Percentiles rank a stretch among this genome's conserved stretches.
phyloP scores from a whole-genome alignment of 2,329 filamentous ascomycete species.

The Tolypocladium paradoxum region DNA sequence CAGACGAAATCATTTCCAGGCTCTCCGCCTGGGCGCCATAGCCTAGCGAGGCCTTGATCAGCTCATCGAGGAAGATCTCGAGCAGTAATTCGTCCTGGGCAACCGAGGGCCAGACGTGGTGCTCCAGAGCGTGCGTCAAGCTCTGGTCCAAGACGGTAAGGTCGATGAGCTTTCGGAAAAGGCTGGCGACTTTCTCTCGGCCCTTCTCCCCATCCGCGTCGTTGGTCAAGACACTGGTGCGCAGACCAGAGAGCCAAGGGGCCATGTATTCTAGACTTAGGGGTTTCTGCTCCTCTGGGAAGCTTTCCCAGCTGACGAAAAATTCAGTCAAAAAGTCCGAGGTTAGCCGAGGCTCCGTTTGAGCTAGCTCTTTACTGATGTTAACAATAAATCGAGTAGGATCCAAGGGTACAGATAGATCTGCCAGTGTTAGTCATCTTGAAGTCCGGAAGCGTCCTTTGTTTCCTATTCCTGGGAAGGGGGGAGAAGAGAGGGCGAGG shows the following conservation, averaged over 20 bases:
- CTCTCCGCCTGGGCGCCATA: conserved; percentile 48
- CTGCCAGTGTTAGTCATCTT: conserved; percentile 20
- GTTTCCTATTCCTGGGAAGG: no score
- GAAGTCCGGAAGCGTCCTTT: not conserved
- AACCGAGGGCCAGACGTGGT: conserved; percentile 55
- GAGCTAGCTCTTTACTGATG: conserved; percentile 53
- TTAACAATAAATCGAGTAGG: conserved; percentile 54
- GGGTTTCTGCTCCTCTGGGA: conserved; percentile 55
- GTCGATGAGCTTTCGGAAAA: conserved; percentile 58
- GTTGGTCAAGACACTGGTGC: conserved; percentile 45
- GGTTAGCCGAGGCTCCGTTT: conserved; percentile 55
- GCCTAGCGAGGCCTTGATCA: conserved; percentile 50
- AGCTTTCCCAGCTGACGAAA: conserved; percentile 62
- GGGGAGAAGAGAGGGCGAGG: no score
- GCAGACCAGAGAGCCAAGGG: conserved; percentile 54
- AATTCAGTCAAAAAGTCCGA: conserved; percentile 63
- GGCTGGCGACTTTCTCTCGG: conserved; percentile 50
- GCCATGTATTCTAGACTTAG: conserved; percentile 60
- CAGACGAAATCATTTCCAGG: conserved; percentile 49
- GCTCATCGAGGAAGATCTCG: conserved; percentile 57
- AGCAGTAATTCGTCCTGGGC: conserved; percentile 53
- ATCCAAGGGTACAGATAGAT: conserved; percentile 52
- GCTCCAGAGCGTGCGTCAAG: conserved; percentile 50
- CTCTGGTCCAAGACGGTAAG: conserved; percentile 50
- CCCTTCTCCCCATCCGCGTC: conserved; percentile 56